Conservation (phyloP, 345 rosid genomes). For the Hevea brasiliensis region DNA sequence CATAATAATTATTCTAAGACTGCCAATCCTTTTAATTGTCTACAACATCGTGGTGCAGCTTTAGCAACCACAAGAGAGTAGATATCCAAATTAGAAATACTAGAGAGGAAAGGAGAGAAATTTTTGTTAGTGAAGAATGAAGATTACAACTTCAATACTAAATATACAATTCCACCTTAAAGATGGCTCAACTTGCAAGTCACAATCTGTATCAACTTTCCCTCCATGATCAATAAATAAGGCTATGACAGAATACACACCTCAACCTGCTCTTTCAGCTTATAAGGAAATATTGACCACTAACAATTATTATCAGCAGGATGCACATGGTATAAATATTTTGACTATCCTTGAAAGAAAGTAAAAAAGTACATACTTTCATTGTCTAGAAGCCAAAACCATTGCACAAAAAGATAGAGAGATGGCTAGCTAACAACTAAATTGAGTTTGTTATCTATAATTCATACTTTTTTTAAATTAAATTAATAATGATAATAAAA, state of each 20-base stretch:
- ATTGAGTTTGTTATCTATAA: not conserved
- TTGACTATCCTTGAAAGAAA: not conserved
- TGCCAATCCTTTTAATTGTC: not conserved
- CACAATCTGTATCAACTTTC: not conserved
- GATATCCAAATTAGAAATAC: not conserved
- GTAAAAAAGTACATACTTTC: not conserved
- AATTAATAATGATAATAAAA: no score
- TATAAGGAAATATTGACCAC: not conserved
- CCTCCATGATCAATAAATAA: not conserved
- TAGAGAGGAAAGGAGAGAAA: not conserved
- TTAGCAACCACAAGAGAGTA: not conserved
- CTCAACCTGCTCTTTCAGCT: not conserved
- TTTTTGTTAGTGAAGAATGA: not conserved
- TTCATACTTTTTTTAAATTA: not conserved
- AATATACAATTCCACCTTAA: not conserved
- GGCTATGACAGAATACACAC: not conserved
- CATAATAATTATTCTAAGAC: not conserved
- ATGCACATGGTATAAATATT: no score
- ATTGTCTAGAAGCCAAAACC: not conserved
- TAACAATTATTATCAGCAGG: not conserved
- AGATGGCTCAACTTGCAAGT: not conserved
- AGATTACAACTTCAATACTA: not conserved
- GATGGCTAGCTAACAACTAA: not conserved
- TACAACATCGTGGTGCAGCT: not conserved
- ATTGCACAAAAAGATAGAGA: not conserved